Evolutionary conservation across 2,329 filamentous ascomycete genomes (phyloP).

Genomic region (Trichoderma arundinaceum): DNA sequence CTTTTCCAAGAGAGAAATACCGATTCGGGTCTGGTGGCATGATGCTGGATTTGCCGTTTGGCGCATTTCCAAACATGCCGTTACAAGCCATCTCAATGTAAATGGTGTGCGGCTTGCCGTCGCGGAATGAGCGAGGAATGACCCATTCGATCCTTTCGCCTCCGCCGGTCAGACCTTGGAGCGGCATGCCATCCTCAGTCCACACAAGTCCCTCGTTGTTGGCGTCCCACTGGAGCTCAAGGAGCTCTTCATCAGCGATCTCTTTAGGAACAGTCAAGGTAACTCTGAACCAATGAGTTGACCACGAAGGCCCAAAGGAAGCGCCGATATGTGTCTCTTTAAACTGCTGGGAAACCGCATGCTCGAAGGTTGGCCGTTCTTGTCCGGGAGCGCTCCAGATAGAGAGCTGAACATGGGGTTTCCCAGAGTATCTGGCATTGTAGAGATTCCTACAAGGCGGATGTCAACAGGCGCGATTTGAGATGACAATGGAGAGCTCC

Average conservation of each 20-base stretch:
- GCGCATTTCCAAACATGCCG: conserved; percentile 94
- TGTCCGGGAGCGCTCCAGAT: conserved; percentile 84
- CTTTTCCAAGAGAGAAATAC: conserved; percentile 75
- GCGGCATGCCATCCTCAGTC: conserved; percentile 84
- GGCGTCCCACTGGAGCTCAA: conserved; percentile 97
- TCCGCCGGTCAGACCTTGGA: conserved; percentile 90
- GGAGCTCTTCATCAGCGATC: conserved; percentile 74
- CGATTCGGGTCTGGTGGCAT: conserved; percentile 87
- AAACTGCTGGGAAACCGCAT: conserved; percentile 78
- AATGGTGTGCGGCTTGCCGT: conserved; percentile 85
- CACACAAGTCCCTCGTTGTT: conserved; percentile 95
- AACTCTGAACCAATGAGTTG: conserved; percentile 96
- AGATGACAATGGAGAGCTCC: neutral
- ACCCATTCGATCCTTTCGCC: conserved; percentile 93
- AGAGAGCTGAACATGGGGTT: conserved; percentile 79
- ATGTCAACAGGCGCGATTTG: conserved; percentile 30
- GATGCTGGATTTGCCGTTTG: conserved; percentile 77
- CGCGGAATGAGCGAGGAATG: conserved; percentile 78
- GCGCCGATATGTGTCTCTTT: conserved; percentile 74
- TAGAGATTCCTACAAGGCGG: conserved; percentile 45
- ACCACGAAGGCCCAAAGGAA: conserved; percentile 92
- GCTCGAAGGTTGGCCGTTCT: conserved; percentile 81
- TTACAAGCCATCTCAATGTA: conserved; percentile 99
- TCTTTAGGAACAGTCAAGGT: conserved; percentile 76
- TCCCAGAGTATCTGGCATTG: conserved; percentile 60